These are phyloP conservation scores for Arthrobotrys iridis DNA, from an alignment of 2,329 filamentous ascomycete genomes.

Conservation along the genomic window DNA sequence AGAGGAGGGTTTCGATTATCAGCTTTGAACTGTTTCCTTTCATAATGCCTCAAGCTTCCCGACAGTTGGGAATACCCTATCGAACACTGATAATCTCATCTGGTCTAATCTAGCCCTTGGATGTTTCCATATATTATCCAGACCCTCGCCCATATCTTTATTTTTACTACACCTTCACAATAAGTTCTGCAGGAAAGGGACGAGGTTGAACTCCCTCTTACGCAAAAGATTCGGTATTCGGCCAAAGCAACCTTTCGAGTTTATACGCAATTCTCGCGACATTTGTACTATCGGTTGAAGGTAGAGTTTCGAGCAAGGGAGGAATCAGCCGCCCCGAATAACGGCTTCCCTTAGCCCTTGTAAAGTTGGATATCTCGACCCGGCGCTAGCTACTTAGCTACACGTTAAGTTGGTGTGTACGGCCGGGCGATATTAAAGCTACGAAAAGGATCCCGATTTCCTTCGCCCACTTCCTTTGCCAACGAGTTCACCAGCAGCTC, in stretches of 20 bases:
- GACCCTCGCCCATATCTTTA: constrained; percentile 54
- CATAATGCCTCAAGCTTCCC: constrained; percentile 55
- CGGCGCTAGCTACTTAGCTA: constrained; percentile 38
- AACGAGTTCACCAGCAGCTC: constrained; percentile 9
- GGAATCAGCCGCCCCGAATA: constrained; percentile 26
- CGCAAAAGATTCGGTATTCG: constrained; percentile 30
- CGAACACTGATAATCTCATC: constrained; percentile 52
- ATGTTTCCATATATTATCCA: constrained; percentile 54
- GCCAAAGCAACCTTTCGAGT: constrained; percentile 17
- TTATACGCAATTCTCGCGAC: constrained; percentile 54
- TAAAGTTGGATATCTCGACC: constrained; percentile 42
- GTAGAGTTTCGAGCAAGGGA: constrained; percentile 41
- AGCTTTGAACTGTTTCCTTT: constrained; percentile 45
- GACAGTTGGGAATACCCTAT: constrained; percentile 55
- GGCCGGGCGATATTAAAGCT: constrained; percentile 41
- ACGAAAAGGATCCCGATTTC: constrained; percentile 41
- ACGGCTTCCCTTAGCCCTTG: constrained; percentile 37
- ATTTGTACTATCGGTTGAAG: constrained; percentile 44
- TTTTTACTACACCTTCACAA: constrained; percentile 53
- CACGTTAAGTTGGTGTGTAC: constrained; percentile 26
- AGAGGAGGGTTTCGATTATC: constrained; percentile 53
- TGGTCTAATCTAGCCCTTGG: constrained; percentile 52
- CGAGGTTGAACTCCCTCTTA: constrained; percentile 17
- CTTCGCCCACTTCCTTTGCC: constrained; percentile 22
- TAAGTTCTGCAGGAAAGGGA: constrained; percentile 32